A percentile compares a stretch with the other conserved stretches of the same genome.
Conservation (phyloP, 1,284 basidiomycete species). For the Porodaedalea pini region DNA sequence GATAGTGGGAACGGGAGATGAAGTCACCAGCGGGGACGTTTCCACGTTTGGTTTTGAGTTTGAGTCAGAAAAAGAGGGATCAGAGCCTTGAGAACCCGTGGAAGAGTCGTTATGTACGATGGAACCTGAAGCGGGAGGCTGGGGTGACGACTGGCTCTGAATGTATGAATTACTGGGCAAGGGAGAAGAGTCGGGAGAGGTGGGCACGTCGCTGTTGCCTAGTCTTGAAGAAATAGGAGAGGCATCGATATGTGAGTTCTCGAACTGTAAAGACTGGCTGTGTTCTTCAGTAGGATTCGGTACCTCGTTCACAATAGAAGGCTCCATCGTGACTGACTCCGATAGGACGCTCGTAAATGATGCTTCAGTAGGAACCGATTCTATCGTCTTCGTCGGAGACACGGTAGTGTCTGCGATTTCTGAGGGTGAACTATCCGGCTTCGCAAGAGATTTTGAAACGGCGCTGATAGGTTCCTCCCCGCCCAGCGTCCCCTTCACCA, state of each 20-base stretch:
- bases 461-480: slow-evolving; percentile 27
- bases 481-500: slow-evolving; percentile 20
- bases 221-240: background rate
- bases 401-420: slow-evolving; percentile 19
- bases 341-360: background rate
- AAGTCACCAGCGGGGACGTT: slow-evolving; percentile 13
- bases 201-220: background rate
- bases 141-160: background rate
- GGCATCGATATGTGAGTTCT: background rate
- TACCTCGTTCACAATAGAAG: background rate
- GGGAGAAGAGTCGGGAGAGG: background rate
- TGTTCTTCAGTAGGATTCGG: background rate
- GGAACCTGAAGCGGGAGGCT: slow-evolving; percentile 13
- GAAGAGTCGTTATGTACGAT: background rate
- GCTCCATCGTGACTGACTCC: too few relatives aligned
- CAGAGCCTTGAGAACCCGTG: background rate
- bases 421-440: background rate
- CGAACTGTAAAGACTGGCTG: background rate
- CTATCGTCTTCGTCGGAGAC: slow-evolving; percentile 6
- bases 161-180: background rate
- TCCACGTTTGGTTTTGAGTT: background rate
- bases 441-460: slow-evolving; percentile 24
- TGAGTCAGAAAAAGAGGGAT: slow-evolving; percentile 6
- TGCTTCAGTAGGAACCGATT: background rate
- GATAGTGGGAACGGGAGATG: slow-evolving; percentile 24